These are phyloP conservation scores for Aspergillus indologenus DNA, from an alignment of 495 filamentous ascomycete species.

Conservation along the genomic window DNA sequence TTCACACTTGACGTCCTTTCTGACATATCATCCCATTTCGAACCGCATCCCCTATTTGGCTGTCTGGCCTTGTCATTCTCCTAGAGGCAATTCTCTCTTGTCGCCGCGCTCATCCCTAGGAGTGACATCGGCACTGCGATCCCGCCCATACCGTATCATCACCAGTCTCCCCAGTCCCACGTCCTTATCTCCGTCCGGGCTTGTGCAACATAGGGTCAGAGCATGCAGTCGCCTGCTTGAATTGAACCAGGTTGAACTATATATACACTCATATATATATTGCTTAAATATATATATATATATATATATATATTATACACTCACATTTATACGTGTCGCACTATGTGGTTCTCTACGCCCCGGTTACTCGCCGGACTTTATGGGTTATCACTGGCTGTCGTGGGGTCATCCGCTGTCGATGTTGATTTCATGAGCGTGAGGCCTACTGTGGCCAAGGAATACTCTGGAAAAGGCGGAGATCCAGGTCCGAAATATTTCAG, in stretches of 20 bases:
- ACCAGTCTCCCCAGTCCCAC: background rate
- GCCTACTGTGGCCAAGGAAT: constrained; percentile 42
- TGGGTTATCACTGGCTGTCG: constrained; percentile 19
- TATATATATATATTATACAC: no score
- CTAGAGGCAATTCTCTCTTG: background rate
- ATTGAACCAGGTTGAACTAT: background rate
- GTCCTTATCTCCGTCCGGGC: background rate
- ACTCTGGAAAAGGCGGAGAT: constrained; percentile 44
- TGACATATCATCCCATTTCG: background rate
- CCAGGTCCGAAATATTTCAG: constrained; percentile 55
- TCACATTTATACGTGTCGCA: background rate
- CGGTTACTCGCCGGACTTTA: constrained; percentile 21
- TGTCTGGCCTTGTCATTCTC: background rate
- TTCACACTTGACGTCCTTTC: background rate
- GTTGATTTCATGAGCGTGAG: constrained; percentile 45
- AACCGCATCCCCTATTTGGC: background rate
- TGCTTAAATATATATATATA: background rate
- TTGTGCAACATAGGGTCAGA: constrained; percentile 1
- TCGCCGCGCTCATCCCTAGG: background rate
- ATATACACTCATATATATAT: background rate
- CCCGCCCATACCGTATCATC: background rate
- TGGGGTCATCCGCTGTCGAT: constrained; percentile 18
- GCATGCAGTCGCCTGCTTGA: constrained; percentile 2
- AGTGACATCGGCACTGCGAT: background rate
- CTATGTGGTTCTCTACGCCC: constrained; percentile 17